A percentile compares a stretch with the other conserved stretches of the same genome.
Evolutionary conservation across 2,329 filamentous ascomycete genomes (phyloP).

Genomic region (Akanthomyces uredinophilus): DNA sequence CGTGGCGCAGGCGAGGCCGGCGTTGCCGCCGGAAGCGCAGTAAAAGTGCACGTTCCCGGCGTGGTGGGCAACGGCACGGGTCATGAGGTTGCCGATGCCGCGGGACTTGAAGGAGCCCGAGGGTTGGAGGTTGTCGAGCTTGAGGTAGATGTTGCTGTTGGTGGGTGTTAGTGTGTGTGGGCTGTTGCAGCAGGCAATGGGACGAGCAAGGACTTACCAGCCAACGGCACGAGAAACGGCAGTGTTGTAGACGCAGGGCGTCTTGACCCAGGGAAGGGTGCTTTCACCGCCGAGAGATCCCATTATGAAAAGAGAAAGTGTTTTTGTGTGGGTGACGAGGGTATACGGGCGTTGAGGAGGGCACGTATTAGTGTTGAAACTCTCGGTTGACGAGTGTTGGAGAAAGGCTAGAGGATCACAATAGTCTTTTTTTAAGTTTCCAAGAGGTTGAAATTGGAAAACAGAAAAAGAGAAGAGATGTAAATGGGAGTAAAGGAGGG

Average conservation of each 20-base stretch:
- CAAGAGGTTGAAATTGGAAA: neutral
- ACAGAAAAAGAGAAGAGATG: neutral
- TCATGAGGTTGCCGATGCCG: constrained; percentile 68
- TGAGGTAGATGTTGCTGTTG: constrained; percentile 71
- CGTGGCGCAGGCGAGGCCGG: constrained; percentile 74
- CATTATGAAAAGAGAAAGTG: constrained; percentile 26
- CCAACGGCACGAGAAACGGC: constrained; percentile 64
- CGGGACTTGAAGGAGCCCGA: constrained; percentile 82
- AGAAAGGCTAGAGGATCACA: constrained; percentile 10
- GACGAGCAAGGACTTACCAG: constrained; percentile 48
- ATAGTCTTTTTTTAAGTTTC: neutral
- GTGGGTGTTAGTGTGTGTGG: constrained; percentile 11
- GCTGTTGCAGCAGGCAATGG: constrained; percentile 14
- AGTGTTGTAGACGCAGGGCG: constrained; percentile 63
- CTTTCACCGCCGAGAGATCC: constrained; percentile 35
- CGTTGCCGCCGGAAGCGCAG: constrained; percentile 76
- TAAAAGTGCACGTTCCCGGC: constrained; percentile 61
- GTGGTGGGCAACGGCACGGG: constrained; percentile 30
- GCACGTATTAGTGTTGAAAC: constrained; percentile 17
- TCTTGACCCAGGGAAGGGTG: constrained; percentile 61
- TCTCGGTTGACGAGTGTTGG: constrained; percentile 8
- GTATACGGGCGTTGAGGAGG: constrained; percentile 11
- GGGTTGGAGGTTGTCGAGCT: constrained; percentile 80
- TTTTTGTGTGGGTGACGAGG: neutral
- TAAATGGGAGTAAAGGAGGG: neutral